phyloP scores from a whole-genome alignment of 2,329 filamentous ascomycete species.

The Botrytis aclada region DNA sequence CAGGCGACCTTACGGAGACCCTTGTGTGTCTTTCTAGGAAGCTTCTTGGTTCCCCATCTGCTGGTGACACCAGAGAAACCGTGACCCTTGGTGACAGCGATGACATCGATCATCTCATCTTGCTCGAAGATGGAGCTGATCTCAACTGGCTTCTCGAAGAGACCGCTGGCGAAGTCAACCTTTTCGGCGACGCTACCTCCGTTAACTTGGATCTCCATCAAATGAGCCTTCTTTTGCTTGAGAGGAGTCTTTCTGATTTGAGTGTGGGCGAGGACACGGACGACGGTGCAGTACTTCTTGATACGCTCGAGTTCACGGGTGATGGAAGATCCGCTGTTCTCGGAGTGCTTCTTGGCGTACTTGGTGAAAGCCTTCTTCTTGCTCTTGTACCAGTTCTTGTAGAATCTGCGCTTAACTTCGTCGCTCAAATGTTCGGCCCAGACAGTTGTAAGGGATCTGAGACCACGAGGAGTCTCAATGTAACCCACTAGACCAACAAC shows the following conservation, averaged over 20 bases:
- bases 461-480: slow-evolving; percentile 99
- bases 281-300: slow-evolving; percentile 99
- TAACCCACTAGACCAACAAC: slow-evolving; percentile 99
- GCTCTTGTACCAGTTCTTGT: slow-evolving; percentile 99
- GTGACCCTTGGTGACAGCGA: slow-evolving; percentile 99
- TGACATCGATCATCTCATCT: slow-evolving; percentile 99
- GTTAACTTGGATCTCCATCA: slow-evolving; percentile 99
- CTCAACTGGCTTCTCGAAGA: slow-evolving; percentile 98
- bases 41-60: slow-evolving; percentile 99
- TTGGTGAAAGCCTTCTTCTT: slow-evolving; percentile 99
- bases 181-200: slow-evolving; percentile 94
- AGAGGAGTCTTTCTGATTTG: slow-evolving; percentile 99
- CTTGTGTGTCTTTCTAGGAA: slow-evolving; percentile 99
- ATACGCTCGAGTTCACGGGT: slow-evolving; percentile 98
- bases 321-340: slow-evolving; percentile 85
- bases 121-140: slow-evolving; percentile 96
- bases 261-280: slow-evolving; percentile 98
- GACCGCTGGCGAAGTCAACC: slow-evolving; percentile 89
- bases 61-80: slow-evolving; percentile 96
- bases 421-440: slow-evolving; percentile 99
- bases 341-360: slow-evolving; percentile 99
- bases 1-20: slow-evolving; percentile 99
- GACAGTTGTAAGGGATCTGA: slow-evolving; percentile 98
- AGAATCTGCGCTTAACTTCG: slow-evolving; percentile 99
- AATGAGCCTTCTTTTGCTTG: slow-evolving; percentile 99